Conservation (phyloP, 495 filamentous ascomycete species). For the Tuber brumale region DNA sequence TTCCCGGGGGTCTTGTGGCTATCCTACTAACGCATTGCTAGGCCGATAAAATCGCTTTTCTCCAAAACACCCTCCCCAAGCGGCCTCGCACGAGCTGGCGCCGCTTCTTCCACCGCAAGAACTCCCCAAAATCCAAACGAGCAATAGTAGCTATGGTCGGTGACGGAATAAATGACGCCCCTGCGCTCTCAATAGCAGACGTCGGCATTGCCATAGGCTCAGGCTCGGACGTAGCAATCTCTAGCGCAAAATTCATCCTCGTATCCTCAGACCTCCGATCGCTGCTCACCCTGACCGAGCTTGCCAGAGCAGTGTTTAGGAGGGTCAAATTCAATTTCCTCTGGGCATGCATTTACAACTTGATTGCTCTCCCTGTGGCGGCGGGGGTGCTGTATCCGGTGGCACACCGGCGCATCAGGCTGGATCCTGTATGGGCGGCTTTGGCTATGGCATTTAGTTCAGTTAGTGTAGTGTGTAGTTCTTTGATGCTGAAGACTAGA, state of each 20-base stretch:
- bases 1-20: neutral
- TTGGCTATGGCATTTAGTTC: constrained; percentile 69
- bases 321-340: constrained; percentile 79
- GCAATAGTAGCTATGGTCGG: constrained; percentile 61
- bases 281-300: constrained; percentile 64
- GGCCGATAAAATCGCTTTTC: constrained; percentile 69
- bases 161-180: constrained; percentile 85
- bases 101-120: constrained; percentile 40
- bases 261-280: constrained; percentile 63
- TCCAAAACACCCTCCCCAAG: constrained; percentile 58
- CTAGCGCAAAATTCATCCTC: constrained; percentile 77
- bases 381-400: constrained; percentile 71
- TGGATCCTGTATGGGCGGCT: constrained; percentile 8
- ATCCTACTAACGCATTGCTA: constrained; percentile 11
- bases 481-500: constrained; percentile 55
- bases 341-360: constrained; percentile 85
- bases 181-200: constrained; percentile 71
- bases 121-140: constrained; percentile 14
- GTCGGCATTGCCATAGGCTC: constrained; percentile 79
- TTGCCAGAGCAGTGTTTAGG: constrained; percentile 65
- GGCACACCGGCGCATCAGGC: constrained; percentile 10
- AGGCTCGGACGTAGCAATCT: constrained; percentile 78
- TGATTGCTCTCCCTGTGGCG: constrained; percentile 70
- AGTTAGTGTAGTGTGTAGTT: constrained; percentile 71
- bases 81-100: constrained; percentile 34